Evolutionary conservation across 1,284 basidiomycete species (phyloP).

Genomic region (Cryptococcus sp.): DNA sequence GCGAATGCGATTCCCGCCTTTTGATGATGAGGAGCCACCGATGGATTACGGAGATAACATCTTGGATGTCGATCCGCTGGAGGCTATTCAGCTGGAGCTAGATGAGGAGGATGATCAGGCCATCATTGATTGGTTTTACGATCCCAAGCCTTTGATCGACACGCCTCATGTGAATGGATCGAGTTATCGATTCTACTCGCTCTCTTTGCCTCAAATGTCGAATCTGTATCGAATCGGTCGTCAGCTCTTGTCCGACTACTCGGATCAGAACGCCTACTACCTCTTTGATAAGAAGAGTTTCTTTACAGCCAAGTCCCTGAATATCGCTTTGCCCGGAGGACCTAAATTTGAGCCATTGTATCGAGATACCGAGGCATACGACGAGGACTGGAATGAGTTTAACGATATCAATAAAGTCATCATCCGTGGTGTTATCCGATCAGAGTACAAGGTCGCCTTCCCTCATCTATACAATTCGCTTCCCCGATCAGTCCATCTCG

Average conservation of each 20-base stretch:
- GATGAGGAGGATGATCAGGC: conserved; percentile 90
- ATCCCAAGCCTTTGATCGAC: conserved; percentile 89
- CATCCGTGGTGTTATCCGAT: conserved; percentile 96
- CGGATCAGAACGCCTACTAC: conserved; percentile 83
- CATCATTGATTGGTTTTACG: conserved; percentile 99
- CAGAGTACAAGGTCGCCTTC: conserved; percentile 99
- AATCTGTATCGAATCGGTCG: conserved; percentile 94
- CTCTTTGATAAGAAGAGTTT: conserved; percentile 97
- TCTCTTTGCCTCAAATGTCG: conserved; percentile 90
- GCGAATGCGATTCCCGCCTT: conserved; percentile 99
- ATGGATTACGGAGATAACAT: conserved; percentile 99
- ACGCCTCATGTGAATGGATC: conserved; percentile 83
- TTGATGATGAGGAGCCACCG: conserved; percentile 98
- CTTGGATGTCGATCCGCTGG: conserved; percentile 93
- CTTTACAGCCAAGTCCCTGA: conserved; percentile 96
- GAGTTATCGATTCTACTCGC: conserved; percentile 89
- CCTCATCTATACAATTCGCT: conserved; percentile 98
- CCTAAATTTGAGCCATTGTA: conserved; percentile 91
- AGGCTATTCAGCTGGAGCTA: conserved; percentile 95
- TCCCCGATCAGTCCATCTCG: conserved; percentile 89
- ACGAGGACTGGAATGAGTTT: conserved; percentile 99
- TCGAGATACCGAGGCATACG: conserved; percentile 93
- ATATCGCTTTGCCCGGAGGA: conserved; percentile 97
- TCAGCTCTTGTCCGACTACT: conserved; percentile 86
- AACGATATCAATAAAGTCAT: conserved; percentile 99